Conservation (phyloP, 306 rosid species). For the Fragaria nilgerrensis region DNA sequence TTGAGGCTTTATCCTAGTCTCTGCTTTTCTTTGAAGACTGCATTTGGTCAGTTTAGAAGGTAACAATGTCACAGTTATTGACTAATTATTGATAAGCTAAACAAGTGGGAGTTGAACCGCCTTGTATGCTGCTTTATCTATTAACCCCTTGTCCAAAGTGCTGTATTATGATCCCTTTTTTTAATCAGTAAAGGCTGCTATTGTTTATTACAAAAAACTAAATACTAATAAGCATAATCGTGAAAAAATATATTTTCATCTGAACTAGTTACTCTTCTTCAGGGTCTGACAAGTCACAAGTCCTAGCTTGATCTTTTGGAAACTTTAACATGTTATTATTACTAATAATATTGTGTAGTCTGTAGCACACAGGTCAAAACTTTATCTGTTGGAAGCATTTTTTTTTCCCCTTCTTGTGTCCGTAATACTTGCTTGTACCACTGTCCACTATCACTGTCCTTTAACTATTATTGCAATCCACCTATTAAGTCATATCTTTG, state of each 20-base stretch:
- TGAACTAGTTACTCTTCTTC: not conserved
- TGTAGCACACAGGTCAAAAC: not conserved
- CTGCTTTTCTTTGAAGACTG: not conserved
- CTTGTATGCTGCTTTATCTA: not conserved
- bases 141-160: not conserved
- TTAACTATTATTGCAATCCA: not conserved
- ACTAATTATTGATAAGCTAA: not conserved
- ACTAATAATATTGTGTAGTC: not conserved
- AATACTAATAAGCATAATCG: not conserved
- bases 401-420: not conserved
- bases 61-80: not conserved
- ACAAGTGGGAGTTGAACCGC: not conserved
- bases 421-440: not conserved
- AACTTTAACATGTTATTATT: not conserved
- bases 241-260: not conserved
- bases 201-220: not conserved
- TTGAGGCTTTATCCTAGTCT: not conserved
- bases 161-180: not conserved
- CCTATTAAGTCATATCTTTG: slow-evolving; percentile 9
- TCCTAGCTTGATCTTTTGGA: not conserved
- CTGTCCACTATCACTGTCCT: not conserved
- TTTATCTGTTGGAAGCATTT: not conserved
- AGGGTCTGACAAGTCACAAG: not conserved
- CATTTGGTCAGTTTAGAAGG: not conserved
- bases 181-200: not conserved